Base-by-base conservation (phyloP, 1,139 yeast species). In the Geotrichum fermentans region DNA sequence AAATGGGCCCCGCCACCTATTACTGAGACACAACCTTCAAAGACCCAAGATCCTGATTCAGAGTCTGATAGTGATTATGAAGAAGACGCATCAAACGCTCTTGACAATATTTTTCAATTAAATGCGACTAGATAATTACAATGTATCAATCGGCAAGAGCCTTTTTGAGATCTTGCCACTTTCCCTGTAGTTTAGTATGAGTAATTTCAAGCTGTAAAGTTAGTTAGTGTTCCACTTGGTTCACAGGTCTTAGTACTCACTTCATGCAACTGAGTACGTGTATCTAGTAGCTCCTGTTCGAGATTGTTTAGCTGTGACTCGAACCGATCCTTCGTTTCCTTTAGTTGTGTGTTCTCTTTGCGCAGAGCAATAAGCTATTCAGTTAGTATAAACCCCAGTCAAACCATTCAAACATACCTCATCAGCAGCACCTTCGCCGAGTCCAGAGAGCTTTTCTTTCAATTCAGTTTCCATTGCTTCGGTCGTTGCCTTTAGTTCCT, bases 401-500 rank as follows among this genome's bases (percentile, higher is more conserved):
- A n/a, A 18, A n/a, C n/a, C 14, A 40, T n/a, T 13, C 32, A 46
- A 17, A 38, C 37, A 39, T 24, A 35, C 44, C 36, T 50, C 54
- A 10, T 47, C 55, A 24, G 52, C 47, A 8, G 52, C 45, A 32
- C 45, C 51, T 28, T 21, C 49, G 11, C 52, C 51, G 14, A 51
- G 30, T 5, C 42, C 47, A 17, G 32, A 47, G 30, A 40, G 29
- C 32, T 45, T 49, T 35, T 52, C 47, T 28, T 41, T 51, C 29
- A 52, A 47, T 40, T 56, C 56, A 14, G 51, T 51, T 43, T 73
- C 77, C 51, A 83, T 66, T 21, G 78, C 79, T 2, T 69, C 69
- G 18, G 85, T 74, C 53, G 80, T 82, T 1, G 68, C 62, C 49
- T 72, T 67, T 52, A 89, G 69, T 41, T 75, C 75, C 21, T 73